A percentile compares a stretch with the other conserved stretches of the same genome.
These are phyloP conservation scores for Aspergillus tanneri DNA, from an alignment of 2,329 filamentous ascomycete genomes.

Conservation along the genomic window DNA sequence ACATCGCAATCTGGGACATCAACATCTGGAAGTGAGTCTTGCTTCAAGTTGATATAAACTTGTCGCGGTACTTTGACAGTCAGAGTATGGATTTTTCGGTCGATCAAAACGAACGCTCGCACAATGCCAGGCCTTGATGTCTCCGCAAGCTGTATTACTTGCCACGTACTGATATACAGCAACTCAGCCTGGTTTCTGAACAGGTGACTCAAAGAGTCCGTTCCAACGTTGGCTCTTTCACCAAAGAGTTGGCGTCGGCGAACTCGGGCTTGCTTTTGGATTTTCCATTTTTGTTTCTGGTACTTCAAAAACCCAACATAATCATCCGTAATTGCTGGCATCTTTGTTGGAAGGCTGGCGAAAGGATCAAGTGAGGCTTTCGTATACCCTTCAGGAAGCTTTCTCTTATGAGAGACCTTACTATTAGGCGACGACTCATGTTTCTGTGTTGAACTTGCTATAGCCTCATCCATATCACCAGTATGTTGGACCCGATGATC, in stretches of 20 bases:
- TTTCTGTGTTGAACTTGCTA: slow-evolving; percentile 67
- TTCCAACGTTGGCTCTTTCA: slow-evolving; percentile 65
- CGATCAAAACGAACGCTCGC: slow-evolving; percentile 85
- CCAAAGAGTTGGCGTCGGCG: slow-evolving; percentile 90
- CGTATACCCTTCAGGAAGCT: slow-evolving; percentile 65
- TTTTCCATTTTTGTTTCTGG: slow-evolving; percentile 98
- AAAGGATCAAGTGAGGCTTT: slow-evolving; percentile 72
- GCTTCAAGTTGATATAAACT: slow-evolving; percentile 88
- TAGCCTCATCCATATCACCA: slow-evolving; percentile 72
- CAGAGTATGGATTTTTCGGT: slow-evolving; percentile 82
- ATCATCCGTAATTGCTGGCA: slow-evolving; percentile 82
- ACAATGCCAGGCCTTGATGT: slow-evolving; percentile 86
- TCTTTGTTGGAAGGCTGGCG: slow-evolving; percentile 73
- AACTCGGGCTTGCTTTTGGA: slow-evolving; percentile 85
- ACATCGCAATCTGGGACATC: slow-evolving; percentile 82
- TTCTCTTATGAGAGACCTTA: slow-evolving; percentile 64
- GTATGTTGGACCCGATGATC: slow-evolving; percentile 55
- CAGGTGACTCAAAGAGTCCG: slow-evolving; percentile 64
- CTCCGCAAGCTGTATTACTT: slow-evolving; percentile 80
- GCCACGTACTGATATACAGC: slow-evolving; percentile 91
- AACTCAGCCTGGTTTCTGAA: slow-evolving; percentile 92
- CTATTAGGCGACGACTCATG: slow-evolving; percentile 61
- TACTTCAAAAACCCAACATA: slow-evolving; percentile 87
- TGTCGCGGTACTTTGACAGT: slow-evolving; percentile 87
- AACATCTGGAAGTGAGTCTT: slow-evolving; percentile 81